Conservation (phyloP, 176 grass and related monocot species). For the Zea mays region DNA sequence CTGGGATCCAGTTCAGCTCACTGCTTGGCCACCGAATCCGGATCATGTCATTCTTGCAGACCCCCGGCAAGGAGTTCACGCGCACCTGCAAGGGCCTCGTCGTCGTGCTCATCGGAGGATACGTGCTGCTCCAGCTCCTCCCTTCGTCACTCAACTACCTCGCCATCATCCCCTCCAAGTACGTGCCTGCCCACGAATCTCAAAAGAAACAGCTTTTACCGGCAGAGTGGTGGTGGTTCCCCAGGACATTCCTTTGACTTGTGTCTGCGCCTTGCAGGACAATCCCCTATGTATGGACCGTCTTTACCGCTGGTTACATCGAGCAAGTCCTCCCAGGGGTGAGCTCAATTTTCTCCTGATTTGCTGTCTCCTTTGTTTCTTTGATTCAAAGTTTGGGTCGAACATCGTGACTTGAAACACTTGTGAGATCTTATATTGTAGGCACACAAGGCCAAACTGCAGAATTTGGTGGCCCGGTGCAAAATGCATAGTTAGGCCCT, state of each 20-base stretch:
- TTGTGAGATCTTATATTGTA: background rate
- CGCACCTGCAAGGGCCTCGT: conserved; percentile 87
- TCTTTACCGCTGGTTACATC: conserved; percentile 93
- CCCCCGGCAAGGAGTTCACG: conserved; percentile 83
- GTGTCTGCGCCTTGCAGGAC: conserved; percentile 50
- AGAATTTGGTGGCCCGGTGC: background rate
- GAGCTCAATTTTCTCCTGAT: background rate
- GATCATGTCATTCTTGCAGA: conserved; percentile 6
- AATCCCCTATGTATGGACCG: conserved; percentile 94
- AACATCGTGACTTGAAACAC: background rate
- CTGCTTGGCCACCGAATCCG: background rate
- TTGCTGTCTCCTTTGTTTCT: background rate
- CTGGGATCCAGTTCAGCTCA: background rate
- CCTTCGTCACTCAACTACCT: conserved; percentile 75
- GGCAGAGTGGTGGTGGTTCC: background rate
- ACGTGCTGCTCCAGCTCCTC: conserved; percentile 75
- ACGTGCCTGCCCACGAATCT: background rate
- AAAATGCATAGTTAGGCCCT: background rate
- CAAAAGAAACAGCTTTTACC: background rate
- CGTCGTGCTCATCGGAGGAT: conserved; percentile 74
- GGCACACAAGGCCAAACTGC: background rate
- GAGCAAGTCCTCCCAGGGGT: conserved; percentile 98
- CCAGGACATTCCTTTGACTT: background rate
- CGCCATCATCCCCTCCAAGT: conserved; percentile 86
- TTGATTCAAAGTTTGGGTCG: background rate